These are phyloP conservation scores for Venturia aucupariae DNA, from an alignment of 2,329 filamentous ascomycete genomes.

Conservation along the genomic window DNA sequence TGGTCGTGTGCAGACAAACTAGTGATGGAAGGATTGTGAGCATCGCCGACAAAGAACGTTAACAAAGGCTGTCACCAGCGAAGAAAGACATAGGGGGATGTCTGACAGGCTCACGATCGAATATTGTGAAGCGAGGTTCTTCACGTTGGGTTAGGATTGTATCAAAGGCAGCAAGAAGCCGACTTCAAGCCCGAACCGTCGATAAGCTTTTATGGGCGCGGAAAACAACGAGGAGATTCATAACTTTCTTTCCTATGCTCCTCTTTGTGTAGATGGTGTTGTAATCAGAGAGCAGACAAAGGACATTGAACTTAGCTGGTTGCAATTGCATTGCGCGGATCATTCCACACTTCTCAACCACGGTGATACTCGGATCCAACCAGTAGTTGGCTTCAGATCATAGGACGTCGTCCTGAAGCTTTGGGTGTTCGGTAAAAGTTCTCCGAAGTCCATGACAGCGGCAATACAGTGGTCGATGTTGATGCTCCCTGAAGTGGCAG, in stretches of 20 bases:
- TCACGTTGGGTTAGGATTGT: background rate
- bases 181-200: background rate
- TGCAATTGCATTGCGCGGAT: background rate
- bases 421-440: too few species aligned
- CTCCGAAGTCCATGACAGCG: too few species aligned
- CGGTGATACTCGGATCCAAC: background rate
- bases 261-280: background rate
- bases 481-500: too few species aligned
- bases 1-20: background rate
- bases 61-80: background rate
- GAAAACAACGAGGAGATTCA: background rate
- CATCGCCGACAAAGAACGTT: background rate
- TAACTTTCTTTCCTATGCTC: background rate
- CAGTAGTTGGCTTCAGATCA: too few species aligned
- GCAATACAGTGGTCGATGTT: too few species aligned
- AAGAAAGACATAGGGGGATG: background rate
- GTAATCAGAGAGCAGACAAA: background rate
- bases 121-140: background rate
- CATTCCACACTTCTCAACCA: background rate
- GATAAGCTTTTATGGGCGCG: background rate
- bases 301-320: background rate
- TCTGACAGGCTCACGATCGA: background rate
- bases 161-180: background rate
- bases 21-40: background rate
- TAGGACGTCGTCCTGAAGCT: too few species aligned